Percentiles rank a stretch among this genome's conserved stretches.
Evolutionary conservation across 352 stramenopile species (phyloP).

Genomic region (Phytophthora pistaciae): DNA sequence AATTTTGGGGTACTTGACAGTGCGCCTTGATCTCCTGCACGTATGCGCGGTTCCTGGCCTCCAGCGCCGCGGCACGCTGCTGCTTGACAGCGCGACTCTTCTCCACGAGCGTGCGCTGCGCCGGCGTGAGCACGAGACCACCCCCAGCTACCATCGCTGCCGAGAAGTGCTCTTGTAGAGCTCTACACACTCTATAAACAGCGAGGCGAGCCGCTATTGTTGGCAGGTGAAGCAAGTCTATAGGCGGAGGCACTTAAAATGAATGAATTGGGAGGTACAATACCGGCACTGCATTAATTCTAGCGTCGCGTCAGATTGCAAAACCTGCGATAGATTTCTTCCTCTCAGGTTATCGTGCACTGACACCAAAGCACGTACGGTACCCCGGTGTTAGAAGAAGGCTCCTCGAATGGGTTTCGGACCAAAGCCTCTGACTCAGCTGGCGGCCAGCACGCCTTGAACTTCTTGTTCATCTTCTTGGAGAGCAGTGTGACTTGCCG

Average conservation of each 20-base stretch:
- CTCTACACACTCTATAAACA: slow-evolving; percentile 25
- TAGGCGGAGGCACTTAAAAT: no score
- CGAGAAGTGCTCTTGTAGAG: not conserved
- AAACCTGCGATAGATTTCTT: not conserved
- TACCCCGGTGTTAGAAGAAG: not conserved
- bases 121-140: slow-evolving; percentile 52
- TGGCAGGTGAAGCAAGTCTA: not conserved
- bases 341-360: slow-evolving; percentile 57
- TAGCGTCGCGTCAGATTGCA: not conserved
- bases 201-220: slow-evolving; percentile 16
- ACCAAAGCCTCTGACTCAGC: slow-evolving; percentile 28
- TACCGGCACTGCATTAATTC: not conserved
- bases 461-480: slow-evolving; percentile 60
- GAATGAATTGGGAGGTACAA: no score
- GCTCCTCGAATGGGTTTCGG: slow-evolving; percentile 52
- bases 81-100: slow-evolving; percentile 58
- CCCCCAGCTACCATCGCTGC: slow-evolving; percentile 22
- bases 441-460: slow-evolving; percentile 42
- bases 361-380: slow-evolving; percentile 72
- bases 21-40: not conserved
- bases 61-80: slow-evolving; percentile 35
- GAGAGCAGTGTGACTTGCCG: slow-evolving; percentile 55
- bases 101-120: slow-evolving; percentile 60
- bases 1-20: not conserved
- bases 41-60: not conserved